Conservation (phyloP, 192 early-diverging fungal genomes). For the Podila verticillata region DNA sequence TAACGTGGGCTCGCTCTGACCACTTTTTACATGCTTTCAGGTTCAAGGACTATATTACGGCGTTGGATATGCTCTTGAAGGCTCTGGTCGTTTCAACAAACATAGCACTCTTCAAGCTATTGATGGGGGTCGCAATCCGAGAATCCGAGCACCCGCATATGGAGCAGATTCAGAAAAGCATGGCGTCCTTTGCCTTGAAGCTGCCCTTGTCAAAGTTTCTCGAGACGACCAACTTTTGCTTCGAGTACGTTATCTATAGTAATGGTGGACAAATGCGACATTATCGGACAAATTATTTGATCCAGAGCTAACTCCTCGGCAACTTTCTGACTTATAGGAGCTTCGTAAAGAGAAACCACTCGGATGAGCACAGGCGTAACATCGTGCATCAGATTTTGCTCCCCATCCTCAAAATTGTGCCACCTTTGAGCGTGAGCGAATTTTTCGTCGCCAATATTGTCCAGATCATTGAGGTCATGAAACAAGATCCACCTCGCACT, state of each 20-base stretch:
- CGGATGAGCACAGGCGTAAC: slow-evolving; percentile 54
- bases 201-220: slow-evolving; percentile 48
- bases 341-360: slow-evolving; percentile 34
- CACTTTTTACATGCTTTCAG: slow-evolving; percentile 13
- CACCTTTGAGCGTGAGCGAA: slow-evolving; percentile 50
- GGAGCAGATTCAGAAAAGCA: slow-evolving; percentile 44
- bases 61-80: slow-evolving; percentile 63
- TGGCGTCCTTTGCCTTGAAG: slow-evolving; percentile 49
- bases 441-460: slow-evolving; percentile 63
- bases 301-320: too few relatives aligned
- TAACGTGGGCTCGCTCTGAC: background rate
- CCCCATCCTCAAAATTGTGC: slow-evolving; percentile 58
- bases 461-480: slow-evolving; percentile 61
- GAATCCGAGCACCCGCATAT: slow-evolving; percentile 60
- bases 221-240: slow-evolving; percentile 50
- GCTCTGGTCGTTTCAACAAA: slow-evolving; percentile 54
- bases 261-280: too few relatives aligned
- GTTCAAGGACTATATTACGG: slow-evolving; percentile 61
- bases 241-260: slow-evolving; percentile 45
- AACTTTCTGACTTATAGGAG: slow-evolving; percentile 11
- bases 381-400: slow-evolving; percentile 60
- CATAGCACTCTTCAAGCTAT: slow-evolving; percentile 56
- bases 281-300: too few relatives aligned
- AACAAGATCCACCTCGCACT: slow-evolving; percentile 19
- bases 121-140: slow-evolving; percentile 64